Percentiles rank a stretch among this genome's conserved stretches.
These are phyloP conservation scores for Komagataella ulmi DNA, from an alignment of 805 yeast species.

Conservation along the genomic window DNA sequence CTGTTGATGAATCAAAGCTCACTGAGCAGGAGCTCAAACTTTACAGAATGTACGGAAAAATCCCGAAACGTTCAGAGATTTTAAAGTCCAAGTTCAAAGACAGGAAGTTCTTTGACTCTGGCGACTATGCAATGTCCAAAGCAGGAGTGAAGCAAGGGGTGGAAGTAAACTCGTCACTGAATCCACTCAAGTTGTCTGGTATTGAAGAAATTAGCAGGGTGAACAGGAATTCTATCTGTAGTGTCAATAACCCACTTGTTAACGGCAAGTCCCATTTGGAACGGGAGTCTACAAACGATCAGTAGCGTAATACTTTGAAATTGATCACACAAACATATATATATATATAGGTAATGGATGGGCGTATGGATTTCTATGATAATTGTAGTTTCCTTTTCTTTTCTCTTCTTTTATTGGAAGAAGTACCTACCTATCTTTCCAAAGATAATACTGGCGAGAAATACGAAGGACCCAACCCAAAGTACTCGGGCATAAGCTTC, in stretches of 20 bases:
- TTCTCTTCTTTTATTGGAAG: conserved; percentile 9
- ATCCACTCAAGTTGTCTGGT: conserved; percentile 32
- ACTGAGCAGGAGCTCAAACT: conserved; percentile 72
- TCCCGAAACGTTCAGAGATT: conserved; percentile 72
- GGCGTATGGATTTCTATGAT: background rate
- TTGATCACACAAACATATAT: conserved; percentile 6
- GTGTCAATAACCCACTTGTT: conserved; percentile 16
- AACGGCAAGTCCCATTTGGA: conserved; percentile 42
- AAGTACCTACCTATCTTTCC: conserved; percentile 57
- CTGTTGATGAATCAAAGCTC: conserved; percentile 42
- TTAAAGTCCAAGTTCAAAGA: conserved; percentile 69
- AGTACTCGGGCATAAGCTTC: conserved; percentile 22
- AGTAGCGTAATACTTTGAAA: conserved; percentile 8
- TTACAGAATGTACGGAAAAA: conserved; percentile 70
- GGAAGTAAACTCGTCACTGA: conserved; percentile 10
- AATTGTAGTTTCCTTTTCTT: background rate
- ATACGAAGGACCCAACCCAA: conserved; percentile 51
- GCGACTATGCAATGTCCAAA: conserved; percentile 81
- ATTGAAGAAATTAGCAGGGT: conserved; percentile 49
- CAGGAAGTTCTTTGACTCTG: conserved; percentile 86
- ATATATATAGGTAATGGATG: conserved; percentile 2
- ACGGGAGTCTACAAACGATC: conserved; percentile 30
- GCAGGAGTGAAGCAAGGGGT: conserved; percentile 31
- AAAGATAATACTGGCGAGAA: conserved; percentile 50
- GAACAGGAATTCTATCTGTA: conserved; percentile 45